Percentiles rank a stretch among this genome's conserved stretches.
Conservation (phyloP, 1,284 basidiomycete species). For the Trametes pubescens region DNA sequence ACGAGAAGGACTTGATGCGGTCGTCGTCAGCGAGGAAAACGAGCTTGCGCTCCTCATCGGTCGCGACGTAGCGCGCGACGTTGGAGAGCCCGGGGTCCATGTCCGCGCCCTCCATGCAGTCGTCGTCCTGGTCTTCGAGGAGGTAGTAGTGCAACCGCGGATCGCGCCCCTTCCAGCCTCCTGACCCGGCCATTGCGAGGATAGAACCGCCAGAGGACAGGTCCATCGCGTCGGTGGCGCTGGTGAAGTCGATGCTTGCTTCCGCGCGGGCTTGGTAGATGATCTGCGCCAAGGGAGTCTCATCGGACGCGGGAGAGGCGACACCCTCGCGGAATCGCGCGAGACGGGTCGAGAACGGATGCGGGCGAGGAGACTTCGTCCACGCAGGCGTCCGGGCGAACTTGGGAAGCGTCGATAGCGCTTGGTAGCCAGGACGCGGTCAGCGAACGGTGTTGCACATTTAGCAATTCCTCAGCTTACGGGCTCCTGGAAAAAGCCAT, state of each 20-base stretch:
- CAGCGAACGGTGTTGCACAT: not conserved
- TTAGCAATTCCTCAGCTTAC: slow-evolving; percentile 4
- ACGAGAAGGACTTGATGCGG: slow-evolving; percentile 41
- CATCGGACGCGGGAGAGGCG: slow-evolving; percentile 27
- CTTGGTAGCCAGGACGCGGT: not conserved
- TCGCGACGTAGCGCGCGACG: slow-evolving; percentile 30
- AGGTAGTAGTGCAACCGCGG: slow-evolving; percentile 43
- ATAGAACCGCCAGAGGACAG: slow-evolving; percentile 41
- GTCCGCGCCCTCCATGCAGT: slow-evolving; percentile 11
- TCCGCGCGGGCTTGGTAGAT: slow-evolving; percentile 51
- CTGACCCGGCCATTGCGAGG: slow-evolving; percentile 39
- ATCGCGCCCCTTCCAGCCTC: slow-evolving; percentile 49
- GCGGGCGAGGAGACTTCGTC: slow-evolving; percentile 23
- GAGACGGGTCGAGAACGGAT: slow-evolving; percentile 43
- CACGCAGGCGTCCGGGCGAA: slow-evolving; percentile 24
- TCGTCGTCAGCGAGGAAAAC: slow-evolving; percentile 39
- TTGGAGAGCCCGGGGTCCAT: slow-evolving; percentile 32
- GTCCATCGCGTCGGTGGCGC: slow-evolving; percentile 33
- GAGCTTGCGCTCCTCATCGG: slow-evolving; percentile 39
- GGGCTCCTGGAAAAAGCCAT: slow-evolving; percentile 9
- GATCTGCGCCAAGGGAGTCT: slow-evolving; percentile 38
- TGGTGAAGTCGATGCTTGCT: slow-evolving; percentile 35
- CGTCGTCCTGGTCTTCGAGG: slow-evolving; percentile 31
- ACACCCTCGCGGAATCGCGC: slow-evolving; percentile 45
- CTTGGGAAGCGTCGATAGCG: slow-evolving; percentile 8